Conservation (phyloP, 441 rosid genomes). For the Mallotus repandus region DNA sequence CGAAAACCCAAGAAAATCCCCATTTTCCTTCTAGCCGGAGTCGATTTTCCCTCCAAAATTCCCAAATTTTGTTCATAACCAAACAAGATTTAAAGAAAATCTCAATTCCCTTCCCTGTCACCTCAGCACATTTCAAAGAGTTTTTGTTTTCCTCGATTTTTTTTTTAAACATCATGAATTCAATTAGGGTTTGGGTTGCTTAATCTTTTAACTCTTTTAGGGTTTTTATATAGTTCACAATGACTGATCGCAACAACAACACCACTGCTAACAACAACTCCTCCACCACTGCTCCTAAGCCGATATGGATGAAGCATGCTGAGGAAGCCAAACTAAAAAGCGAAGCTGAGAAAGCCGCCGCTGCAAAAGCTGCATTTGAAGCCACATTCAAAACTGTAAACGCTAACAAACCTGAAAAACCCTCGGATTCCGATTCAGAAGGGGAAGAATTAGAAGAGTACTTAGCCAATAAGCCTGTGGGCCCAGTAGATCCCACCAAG, state of each 20-base stretch:
- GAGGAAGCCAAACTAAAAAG: slow-evolving; percentile 94
- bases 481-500: slow-evolving; percentile 83
- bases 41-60: too few relatives aligned
- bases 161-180: background rate
- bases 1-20: too few relatives aligned
- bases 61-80: too few relatives aligned
- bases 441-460: slow-evolving; percentile 66
- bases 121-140: too few relatives aligned
- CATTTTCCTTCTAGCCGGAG: too few relatives aligned
- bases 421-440: slow-evolving; percentile 65
- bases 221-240: slow-evolving; percentile 10
- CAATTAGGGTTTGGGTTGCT: background rate
- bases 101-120: too few relatives aligned
- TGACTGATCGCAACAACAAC: slow-evolving; percentile 27
- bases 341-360: slow-evolving; percentile 88
- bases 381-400: slow-evolving; percentile 72
- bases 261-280: background rate
- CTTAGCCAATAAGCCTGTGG: slow-evolving; percentile 71
- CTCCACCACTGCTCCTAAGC: slow-evolving; percentile 41
- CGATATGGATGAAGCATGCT: slow-evolving; percentile 96
- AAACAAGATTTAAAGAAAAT: too few relatives aligned
- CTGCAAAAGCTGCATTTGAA: slow-evolving; percentile 95
- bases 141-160: too few relatives aligned
- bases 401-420: slow-evolving; percentile 39
- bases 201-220: background rate